Base-by-base conservation (phyloP, 2,329 filamentous ascomycete genomes). In the Bipolaris bicolor region DNA sequence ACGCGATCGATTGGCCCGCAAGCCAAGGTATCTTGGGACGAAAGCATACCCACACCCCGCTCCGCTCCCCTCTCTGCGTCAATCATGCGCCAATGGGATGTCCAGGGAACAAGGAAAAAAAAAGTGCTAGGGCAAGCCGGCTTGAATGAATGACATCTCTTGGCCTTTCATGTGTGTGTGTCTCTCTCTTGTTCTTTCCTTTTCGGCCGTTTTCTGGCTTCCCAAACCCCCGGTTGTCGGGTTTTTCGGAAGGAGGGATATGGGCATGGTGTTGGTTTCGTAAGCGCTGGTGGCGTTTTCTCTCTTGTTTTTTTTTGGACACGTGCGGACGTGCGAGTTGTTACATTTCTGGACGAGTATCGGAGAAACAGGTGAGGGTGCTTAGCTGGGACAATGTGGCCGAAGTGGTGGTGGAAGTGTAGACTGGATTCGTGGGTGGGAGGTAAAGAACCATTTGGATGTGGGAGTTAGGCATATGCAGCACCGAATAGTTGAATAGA, bases 271-370 rank as follows among this genome's bases (percentile, higher is more conserved):
- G 18, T 31, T 31, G 10, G 29, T 43, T 22, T 22, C 16, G 43
- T 46, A 46, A 46, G 43, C 43, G 43, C 43, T 45, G 22, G 43
- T 45, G 43, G 43, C 43, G 43, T 9, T 31, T 31, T 31, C 7
- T 9, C 7, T 26, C 7, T 26, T 1, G 5, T 11, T 31, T 10
- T 3, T 31, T 31, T 9, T 31, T 31, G 11, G 2, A 3, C 29
- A 31, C 29, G 29, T n/a, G 7, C 11, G 26, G n/a, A 45, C 7
- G 26, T 4, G 29, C 3, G 11, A 31, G 29, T 1, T 31, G 29
- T 11, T 5, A 3, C 10, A 3, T 31, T 31, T 31, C 29, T 31
- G 10, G 29, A 31, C 29, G 13, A 46, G n/a, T 15, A n/a, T 7
- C 7, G 18, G n/a, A 39, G n/a, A 39, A 39, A 20, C 18, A 20